Evolutionary conservation across 768 basidiomycete genomes (phyloP).

Genomic region (Boletus subparvulus): DNA sequence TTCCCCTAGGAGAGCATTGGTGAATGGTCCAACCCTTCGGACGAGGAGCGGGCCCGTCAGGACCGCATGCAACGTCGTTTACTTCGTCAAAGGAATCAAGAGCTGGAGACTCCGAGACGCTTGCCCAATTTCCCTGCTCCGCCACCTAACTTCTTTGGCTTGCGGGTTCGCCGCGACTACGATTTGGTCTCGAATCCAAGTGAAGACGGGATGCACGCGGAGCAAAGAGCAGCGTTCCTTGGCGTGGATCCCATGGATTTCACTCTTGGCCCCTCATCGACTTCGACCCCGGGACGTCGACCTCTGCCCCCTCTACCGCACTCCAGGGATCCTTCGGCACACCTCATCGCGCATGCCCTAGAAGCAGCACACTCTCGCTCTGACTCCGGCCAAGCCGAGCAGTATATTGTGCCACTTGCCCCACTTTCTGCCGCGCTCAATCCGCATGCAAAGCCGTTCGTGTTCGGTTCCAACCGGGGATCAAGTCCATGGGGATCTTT

Average conservation of each 20-base stretch:
- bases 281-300: constrained; percentile 42
- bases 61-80: constrained; percentile 62
- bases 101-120: constrained; percentile 64
- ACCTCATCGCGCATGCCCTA: constrained; percentile 60
- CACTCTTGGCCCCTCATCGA: constrained; percentile 47
- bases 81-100: constrained; percentile 46
- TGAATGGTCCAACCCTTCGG: constrained; percentile 89
- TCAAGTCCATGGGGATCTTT: constrained; percentile 37
- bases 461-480: constrained; percentile 55
- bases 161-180: constrained; percentile 47
- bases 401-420: constrained; percentile 13
- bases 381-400: constrained; percentile 40
- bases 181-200: constrained; percentile 87
- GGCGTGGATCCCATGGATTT: constrained; percentile 44
- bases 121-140: constrained; percentile 81
- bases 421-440: constrained; percentile 48
- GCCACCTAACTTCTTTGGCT: constrained; percentile 50
- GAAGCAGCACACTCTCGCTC: constrained; percentile 63
- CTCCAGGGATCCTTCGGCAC: constrained; percentile 61
- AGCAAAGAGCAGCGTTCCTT: constrained; percentile 42
- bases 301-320: constrained; percentile 63
- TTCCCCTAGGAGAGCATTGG: constrained; percentile 64
- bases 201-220: constrained; percentile 56
- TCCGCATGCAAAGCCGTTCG: constrained; percentile 81
- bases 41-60: constrained; percentile 80